These are phyloP conservation scores for Eucalyptus erythrocorys DNA, from an alignment of 345 rosid species.

Conservation along the genomic window DNA sequence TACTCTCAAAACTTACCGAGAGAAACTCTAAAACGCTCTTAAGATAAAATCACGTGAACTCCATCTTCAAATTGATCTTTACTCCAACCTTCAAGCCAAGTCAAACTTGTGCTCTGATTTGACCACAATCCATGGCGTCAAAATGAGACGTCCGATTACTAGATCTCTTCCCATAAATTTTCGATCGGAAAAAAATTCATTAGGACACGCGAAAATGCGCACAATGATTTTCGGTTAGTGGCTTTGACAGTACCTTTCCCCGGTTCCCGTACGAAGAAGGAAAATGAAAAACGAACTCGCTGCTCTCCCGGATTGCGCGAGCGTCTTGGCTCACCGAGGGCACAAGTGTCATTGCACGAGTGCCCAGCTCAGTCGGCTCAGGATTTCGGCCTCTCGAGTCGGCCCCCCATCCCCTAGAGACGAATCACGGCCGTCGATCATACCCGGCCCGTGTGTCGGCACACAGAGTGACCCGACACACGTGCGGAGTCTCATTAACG, in stretches of 20 bases:
- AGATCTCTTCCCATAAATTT: neutral
- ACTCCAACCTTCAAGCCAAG: too few relatives aligned
- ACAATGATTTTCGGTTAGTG: neutral
- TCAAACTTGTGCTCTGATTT: rapidly evolving
- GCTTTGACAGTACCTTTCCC: too few relatives aligned
- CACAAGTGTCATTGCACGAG: neutral
- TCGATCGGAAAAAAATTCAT: neutral
- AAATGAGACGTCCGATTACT: rapidly evolving
- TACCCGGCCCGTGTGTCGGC: neutral
- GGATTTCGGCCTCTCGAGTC: neutral
- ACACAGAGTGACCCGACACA: neutral
- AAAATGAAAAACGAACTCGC: too few relatives aligned
- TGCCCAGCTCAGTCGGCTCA: neutral
- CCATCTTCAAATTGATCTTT: too few relatives aligned
- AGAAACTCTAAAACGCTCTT: too few relatives aligned
- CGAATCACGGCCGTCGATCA: neutral
- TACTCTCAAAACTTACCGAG: too few relatives aligned
- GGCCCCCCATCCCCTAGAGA: neutral
- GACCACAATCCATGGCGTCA: rapidly evolving
- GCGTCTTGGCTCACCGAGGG: neutral
- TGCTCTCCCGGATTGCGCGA: too few relatives aligned
- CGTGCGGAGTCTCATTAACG: neutral
- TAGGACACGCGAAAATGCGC: neutral
- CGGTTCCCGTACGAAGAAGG: too few relatives aligned
- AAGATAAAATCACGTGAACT: too few relatives aligned